phyloP scores from a whole-genome alignment of 1,284 basidiomycete species.

The Fomitopsis pinicola region DNA sequence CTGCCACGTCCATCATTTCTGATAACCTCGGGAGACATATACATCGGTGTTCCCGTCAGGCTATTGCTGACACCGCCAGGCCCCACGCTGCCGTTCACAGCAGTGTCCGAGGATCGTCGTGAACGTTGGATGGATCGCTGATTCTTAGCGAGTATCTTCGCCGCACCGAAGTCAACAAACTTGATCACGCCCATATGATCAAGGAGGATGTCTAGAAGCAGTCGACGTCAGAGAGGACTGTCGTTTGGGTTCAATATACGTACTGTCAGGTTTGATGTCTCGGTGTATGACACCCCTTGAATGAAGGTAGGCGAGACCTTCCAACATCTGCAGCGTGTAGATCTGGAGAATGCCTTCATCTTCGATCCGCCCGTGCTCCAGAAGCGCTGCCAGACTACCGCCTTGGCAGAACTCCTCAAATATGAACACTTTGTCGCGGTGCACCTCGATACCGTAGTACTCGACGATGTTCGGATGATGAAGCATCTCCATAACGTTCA shows the following conservation, averaged over 20 bases:
- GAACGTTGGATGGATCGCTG: constrained; percentile 83
- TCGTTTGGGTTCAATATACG: constrained; percentile 26
- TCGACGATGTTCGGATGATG: constrained; percentile 98
- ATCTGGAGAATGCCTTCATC: constrained; percentile 96
- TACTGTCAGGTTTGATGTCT: constrained; percentile 98
- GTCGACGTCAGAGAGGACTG: not conserved
- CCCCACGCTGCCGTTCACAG: constrained; percentile 26
- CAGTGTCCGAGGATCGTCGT: constrained; percentile 45
- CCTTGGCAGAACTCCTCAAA: constrained; percentile 99
- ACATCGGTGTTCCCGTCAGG: constrained; percentile 98
- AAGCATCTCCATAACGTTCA: constrained; percentile 98
- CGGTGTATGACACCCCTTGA: constrained; percentile 91
- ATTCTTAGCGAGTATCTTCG: constrained; percentile 95
- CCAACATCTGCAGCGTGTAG: constrained; percentile 96
- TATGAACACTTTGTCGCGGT: constrained; percentile 98
- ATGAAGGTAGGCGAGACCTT: constrained; percentile 93
- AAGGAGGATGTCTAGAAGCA: constrained; percentile 84
- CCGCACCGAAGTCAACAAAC: constrained; percentile 98
- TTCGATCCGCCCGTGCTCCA: constrained; percentile 95
- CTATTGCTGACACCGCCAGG: constrained; percentile 67
- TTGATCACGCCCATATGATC: constrained; percentile 95
- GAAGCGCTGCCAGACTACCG: constrained; percentile 84
- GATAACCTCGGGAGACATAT: constrained; percentile 99
- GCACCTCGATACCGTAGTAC: constrained; percentile 99
- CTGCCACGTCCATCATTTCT: constrained; percentile 85